phyloP scores from a whole-genome alignment of 202 grass and related monocot genomes.

The Schoenoplectus triqueter region DNA sequence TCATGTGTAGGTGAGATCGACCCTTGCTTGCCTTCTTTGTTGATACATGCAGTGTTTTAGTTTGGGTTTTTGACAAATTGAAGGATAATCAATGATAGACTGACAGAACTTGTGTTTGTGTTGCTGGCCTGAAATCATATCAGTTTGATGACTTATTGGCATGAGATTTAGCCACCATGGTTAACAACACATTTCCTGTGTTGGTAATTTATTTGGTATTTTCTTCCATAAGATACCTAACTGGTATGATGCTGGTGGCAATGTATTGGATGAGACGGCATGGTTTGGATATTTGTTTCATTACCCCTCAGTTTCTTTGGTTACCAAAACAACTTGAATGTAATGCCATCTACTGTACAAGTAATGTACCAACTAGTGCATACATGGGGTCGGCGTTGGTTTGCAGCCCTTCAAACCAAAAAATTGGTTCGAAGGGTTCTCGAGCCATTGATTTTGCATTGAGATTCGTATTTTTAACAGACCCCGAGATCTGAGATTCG shows the following conservation, averaged over 20 bases:
- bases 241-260: background rate
- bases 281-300: background rate
- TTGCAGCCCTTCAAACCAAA: no score
- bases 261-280: background rate
- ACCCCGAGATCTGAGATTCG: no score
- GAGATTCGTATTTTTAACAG: no score
- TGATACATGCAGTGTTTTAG: background rate
- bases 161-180: background rate
- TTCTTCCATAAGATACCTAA: conserved; percentile 5
- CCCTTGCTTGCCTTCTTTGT: background rate
- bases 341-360: background rate
- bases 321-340: background rate
- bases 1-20: background rate
- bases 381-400: background rate
- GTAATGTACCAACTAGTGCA: background rate
- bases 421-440: no score
- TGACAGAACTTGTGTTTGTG: background rate
- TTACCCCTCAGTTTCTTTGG: background rate
- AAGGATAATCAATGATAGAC: background rate
- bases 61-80: background rate
- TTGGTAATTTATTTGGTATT: background rate
- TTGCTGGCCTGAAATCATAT: background rate
- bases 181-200: background rate
- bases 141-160: background rate
- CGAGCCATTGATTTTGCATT: no score